Evolutionary conservation across 2,329 filamentous ascomycete genomes (phyloP), one percentile per base, ranked within the genome.

Genomic region (Fusarium drepaniforme): DNA sequence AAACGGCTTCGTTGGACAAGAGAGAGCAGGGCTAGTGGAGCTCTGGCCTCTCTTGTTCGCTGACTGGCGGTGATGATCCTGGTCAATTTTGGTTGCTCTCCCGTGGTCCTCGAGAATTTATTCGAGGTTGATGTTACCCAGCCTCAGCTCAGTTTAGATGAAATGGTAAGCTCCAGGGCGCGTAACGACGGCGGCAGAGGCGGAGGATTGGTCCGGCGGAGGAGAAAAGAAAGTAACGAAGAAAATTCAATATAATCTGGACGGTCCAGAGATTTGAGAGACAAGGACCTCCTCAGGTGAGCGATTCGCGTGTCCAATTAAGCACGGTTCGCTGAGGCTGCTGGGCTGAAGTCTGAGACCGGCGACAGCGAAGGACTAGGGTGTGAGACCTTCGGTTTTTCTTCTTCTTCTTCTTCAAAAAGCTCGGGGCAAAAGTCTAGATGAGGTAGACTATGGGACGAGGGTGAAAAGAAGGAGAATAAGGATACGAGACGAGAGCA

Each of bases 321-420:
- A 75, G 73, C 73, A 75, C 73, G 73, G 73, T 65, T 77, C 67
- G 64, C 62, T 72, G 21, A 63, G 49, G 65, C 63, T 66, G 65
- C 62, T 77, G 72, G 76, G 76, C 76, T 78, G 71, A 78, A 74
- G 75, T 77, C 68, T 78, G 76, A 78, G 76, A 78, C 75, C 76
- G 76, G 76, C 63, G 67, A 78, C 44, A 66, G 68, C 67, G 73
- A 69, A 59, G 62, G 56, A 44, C 46, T 58, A 58, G 63, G 66
- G 56, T 33, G 37, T 33, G 23, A 35, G 59, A 63, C 23, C 44
- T 57, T 30, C 18, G 30, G 53, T n/a, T n/a, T n/a, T 8, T 23
- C 9, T 57, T 28, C n/a, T 53, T 56, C 37, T 8, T 21, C 5
- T 18, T 21, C n/a, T 57, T 57, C 12, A 57, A 53, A 40, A 42